Conservation (phyloP, 2,329 filamentous ascomycete species). For the Botrytis medusae region DNA sequence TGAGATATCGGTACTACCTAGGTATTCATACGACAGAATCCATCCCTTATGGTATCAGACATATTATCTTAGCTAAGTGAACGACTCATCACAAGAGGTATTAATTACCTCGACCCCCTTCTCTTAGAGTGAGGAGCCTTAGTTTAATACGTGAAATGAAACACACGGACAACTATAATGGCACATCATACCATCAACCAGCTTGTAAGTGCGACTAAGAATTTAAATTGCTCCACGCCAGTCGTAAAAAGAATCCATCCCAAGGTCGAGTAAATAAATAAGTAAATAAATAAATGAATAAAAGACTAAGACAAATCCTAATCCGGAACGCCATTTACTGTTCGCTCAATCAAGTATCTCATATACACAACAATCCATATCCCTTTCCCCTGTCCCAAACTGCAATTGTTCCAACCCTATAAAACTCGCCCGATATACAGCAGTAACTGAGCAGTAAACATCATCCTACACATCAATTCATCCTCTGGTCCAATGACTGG, state of each 20-base stretch:
- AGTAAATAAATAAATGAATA: not conserved
- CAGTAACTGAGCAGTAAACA: slow-evolving; percentile 22
- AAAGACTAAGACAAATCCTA: not conserved
- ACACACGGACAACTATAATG: not conserved
- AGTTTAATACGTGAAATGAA: not conserved
- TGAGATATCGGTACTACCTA: not conserved
- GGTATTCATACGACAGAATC: not conserved
- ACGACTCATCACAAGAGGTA: not conserved
- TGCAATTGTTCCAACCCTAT: slow-evolving; percentile 25
- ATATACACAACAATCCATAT: slow-evolving; percentile 23
- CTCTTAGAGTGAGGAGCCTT: not conserved
- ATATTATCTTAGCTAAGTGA: not conserved
- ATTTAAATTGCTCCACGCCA: slow-evolving; percentile 15
- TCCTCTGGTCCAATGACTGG: slow-evolving; percentile 14
- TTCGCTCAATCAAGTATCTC: slow-evolving; percentile 25
- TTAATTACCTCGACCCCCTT: not conserved
- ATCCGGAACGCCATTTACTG: slow-evolving; percentile 13
- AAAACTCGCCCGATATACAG: slow-evolving; percentile 34
- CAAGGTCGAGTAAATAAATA: not conserved
- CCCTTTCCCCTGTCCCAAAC: slow-evolving; percentile 22
- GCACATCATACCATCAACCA: not conserved
- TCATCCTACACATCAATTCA: slow-evolving; percentile 8
- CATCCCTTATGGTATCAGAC: not conserved
- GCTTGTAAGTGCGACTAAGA: not conserved
- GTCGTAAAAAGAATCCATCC: slow-evolving; percentile 6